A percentile compares a stretch with the other conserved stretches of the same genome.
Evolutionary conservation across 2,329 filamentous ascomycete species (phyloP).

Genomic region (Exophiala aquamarina): DNA sequence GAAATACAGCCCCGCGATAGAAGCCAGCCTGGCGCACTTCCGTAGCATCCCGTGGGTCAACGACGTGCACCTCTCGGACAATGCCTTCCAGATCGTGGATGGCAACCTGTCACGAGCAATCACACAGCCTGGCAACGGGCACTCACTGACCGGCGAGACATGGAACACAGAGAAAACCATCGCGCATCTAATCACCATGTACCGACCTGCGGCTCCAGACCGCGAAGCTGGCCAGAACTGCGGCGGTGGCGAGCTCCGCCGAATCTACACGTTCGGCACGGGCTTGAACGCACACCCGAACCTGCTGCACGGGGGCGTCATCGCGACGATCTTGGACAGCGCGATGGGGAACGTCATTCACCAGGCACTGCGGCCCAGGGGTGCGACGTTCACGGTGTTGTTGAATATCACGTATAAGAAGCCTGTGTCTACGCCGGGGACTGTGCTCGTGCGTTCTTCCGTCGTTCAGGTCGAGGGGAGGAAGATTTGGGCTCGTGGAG

Average conservation of each 20-base stretch:
- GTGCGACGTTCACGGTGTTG: constrained; percentile 38
- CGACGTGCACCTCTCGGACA: constrained; percentile 32
- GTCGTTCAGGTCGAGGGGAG: constrained; percentile 33
- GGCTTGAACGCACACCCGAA: constrained; percentile 31
- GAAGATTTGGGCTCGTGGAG: constrained; percentile 43
- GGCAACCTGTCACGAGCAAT: constrained; percentile 15
- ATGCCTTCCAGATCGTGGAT: constrained; percentile 15
- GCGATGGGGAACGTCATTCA: constrained; percentile 23
- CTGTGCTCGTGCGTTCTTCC: constrained; percentile 38
- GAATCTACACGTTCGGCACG: constrained; percentile 31
- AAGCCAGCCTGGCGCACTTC: constrained; percentile 23
- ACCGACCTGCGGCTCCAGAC: constrained; percentile 3
- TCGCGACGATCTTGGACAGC: constrained; percentile 31
- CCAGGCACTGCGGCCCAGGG: background rate
- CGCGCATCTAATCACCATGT: constrained; percentile 16
- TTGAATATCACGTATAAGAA: constrained; percentile 42
- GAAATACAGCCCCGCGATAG: no score
- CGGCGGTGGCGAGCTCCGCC: constrained; percentile 25
- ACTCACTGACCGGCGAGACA: constrained; percentile 24
- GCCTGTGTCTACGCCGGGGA: constrained; percentile 37
- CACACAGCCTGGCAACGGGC: constrained; percentile 14
- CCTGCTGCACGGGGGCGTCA: constrained; percentile 32
- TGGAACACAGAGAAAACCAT: constrained; percentile 25
- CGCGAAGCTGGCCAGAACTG: background rate
- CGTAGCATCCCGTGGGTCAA: constrained; percentile 31